Base-by-base conservation (phyloP, 2,329 filamentous ascomycete species). In the Furcasterigmium furcatum region DNA sequence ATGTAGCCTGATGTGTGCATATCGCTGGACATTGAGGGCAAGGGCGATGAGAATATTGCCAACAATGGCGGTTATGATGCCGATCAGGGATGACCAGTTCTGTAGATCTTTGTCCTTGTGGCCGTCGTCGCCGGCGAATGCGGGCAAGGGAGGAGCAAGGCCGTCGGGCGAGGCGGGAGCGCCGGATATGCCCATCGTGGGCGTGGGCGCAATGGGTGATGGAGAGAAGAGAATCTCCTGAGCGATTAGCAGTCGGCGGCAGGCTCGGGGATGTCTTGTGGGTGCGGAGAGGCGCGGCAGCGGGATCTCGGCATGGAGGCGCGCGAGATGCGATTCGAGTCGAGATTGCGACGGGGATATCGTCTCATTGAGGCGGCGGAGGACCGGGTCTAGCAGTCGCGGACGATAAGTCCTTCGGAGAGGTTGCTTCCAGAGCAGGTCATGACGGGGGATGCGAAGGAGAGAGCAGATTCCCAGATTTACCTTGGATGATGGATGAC, bases 41-140 rank as follows among this genome's bases (percentile, higher is more conserved):
- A 99, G 84, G 1, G 92, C 95, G 54, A 99, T 97, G 44, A 99
- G 78, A 27, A 96, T 74, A 59, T 99, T 99, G 46, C 94, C 94
- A 43, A 87, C 79, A 58, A 99, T 95, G 42, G 94, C 91, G 3
- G 91, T 95, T 44, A 92, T 69, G 59, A 99, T 96, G 56, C 94
- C 94, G 60, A 99, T 97, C 44, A 97, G 74, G 21, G 91, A 95
- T 39, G 91, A 95, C 91, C 92, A 97, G 63, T 84, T 73, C 53
- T 80, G 76, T 20, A 84, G 64, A 9, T 76, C 71, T 44, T 77
- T 71, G 39, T 70, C 72, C 25, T 66, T 62, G 29, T 70, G 61
- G 44, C 57, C 38, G 12, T 45, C 36, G 21, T 36, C n/a, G 16
- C n/a, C 34, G 34, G 14, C 30, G 30, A 16, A 16, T 14, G 9